phyloP scores from a whole-genome alignment of 345 rosid genomes.

The Populus davidiana region DNA sequence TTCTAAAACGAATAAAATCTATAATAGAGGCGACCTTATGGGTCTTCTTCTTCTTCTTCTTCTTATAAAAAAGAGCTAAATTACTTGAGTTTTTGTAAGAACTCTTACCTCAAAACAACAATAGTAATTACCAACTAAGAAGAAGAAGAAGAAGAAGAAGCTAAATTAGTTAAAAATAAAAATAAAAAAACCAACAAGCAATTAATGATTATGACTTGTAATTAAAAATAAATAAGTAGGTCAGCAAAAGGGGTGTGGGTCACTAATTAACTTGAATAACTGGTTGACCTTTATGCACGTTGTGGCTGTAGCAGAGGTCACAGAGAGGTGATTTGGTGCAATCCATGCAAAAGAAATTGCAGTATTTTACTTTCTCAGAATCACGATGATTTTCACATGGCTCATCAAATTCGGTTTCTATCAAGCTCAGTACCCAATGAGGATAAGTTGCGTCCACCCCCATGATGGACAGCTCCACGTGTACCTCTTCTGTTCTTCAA shows the following conservation, averaged over 20 bases:
- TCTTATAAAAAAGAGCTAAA: neutral
- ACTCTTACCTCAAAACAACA: no score
- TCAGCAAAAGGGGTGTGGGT: no score
- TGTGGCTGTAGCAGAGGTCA: neutral
- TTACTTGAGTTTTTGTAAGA: no score
- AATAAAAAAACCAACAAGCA: neutral
- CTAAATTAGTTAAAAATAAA: neutral
- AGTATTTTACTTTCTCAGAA: neutral
- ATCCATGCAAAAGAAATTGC: constrained; percentile 3
- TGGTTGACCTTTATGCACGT: neutral
- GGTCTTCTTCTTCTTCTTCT: constrained; percentile 3
- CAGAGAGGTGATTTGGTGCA: constrained; percentile 7
- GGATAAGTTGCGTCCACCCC: neutral
- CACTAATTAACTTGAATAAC: neutral
- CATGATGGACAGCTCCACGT: neutral
- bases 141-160: no score
- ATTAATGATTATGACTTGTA: neutral
- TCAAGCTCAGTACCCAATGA: neutral
- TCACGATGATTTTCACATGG: neutral
- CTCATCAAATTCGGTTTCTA: constrained; percentile 11
- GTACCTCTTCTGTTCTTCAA: neutral
- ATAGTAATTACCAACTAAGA: no score
- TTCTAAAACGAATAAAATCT: neutral
- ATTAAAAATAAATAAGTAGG: neutral
- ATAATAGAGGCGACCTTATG: constrained; percentile 7